A percentile compares a stretch with the other conserved stretches of the same genome.
Evolutionary conservation across 192 early-diverging fungal genomes (phyloP).

Genomic region (Coemansia reversa): DNA sequence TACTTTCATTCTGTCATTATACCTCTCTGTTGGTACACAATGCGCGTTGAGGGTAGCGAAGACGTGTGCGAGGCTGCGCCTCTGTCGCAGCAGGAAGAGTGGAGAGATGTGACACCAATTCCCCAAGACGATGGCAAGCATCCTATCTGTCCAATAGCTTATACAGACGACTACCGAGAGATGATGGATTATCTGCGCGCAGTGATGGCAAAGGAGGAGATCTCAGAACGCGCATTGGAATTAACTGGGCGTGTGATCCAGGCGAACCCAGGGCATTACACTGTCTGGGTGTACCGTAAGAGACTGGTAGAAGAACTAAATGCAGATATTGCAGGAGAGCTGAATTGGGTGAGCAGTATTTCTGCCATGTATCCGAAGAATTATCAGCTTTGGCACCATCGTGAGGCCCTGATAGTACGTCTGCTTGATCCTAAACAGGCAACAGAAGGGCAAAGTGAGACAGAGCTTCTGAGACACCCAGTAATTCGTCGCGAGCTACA

Average conservation of each 20-base stretch:
- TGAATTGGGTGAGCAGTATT: conserved; percentile 74
- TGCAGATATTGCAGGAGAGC: conserved; percentile 66
- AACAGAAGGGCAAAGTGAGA: conserved; percentile 19
- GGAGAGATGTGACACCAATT: conserved; percentile 47
- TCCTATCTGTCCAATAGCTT: conserved; percentile 47
- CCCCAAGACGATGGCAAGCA: conserved; percentile 34
- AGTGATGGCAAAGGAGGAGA: conserved; percentile 67
- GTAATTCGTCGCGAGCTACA: conserved; percentile 64
- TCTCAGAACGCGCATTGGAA: conserved; percentile 73
- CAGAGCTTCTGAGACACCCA: conserved; percentile 36
- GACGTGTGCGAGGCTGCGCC: conserved; percentile 11
- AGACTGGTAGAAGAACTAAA: conserved; percentile 69
- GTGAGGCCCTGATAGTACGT: conserved; percentile 26
- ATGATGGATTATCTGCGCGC: conserved; percentile 89
- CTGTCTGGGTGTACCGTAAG: conserved; percentile 92
- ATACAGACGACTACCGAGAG: conserved; percentile 47
- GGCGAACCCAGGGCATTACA: conserved; percentile 92
- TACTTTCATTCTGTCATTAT: not conserved
- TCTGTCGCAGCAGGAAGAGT: conserved; percentile 34
- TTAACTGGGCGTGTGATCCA: conserved; percentile 80
- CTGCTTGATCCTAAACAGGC: conserved; percentile 23
- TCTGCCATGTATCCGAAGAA: conserved; percentile 81
- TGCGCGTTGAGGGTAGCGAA: conserved; percentile 10
- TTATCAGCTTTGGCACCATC: conserved; percentile 90
- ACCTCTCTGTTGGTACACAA: not conserved